phyloP scores from a whole-genome alignment of 345 rosid species.

The Pugionium dolabratum region DNA sequence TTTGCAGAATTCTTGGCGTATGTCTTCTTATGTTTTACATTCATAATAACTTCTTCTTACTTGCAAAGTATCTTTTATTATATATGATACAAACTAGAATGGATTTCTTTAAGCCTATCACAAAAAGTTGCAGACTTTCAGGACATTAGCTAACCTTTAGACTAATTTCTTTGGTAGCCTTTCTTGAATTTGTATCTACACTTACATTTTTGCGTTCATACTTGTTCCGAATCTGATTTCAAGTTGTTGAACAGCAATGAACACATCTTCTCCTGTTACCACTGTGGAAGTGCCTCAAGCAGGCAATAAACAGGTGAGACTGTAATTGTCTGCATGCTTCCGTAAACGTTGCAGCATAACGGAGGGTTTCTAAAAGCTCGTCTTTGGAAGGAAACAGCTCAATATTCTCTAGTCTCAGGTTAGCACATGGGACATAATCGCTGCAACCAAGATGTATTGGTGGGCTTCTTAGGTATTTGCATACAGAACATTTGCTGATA shows the following conservation, averaged over 20 bases:
- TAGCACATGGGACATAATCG: slow-evolving; percentile 76
- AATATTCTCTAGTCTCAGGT: too few species aligned
- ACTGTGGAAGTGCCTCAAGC: slow-evolving; percentile 45
- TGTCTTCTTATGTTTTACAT: not conserved
- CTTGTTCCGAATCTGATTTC: not conserved
- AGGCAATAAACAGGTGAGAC: slow-evolving; percentile 49
- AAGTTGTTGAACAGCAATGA: slow-evolving; percentile 23
- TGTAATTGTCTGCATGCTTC: too few species aligned
- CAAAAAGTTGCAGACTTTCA: slow-evolving; percentile 8
- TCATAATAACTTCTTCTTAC: not conserved
- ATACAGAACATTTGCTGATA: slow-evolving; percentile 57
- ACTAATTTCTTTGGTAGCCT: slow-evolving; percentile 6
- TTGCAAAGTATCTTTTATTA: slow-evolving; percentile 15
- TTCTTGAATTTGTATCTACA: slow-evolving; percentile 15
- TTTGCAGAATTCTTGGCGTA: not conserved
- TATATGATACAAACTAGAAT: slow-evolving; percentile 21
- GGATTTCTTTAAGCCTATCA: slow-evolving; percentile 9
- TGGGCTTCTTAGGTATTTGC: slow-evolving; percentile 62
- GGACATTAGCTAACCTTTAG: slow-evolving; percentile 1
- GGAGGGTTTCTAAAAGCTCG: slow-evolving; percentile 43
- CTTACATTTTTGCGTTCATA: slow-evolving; percentile 14
- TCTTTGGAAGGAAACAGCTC: slow-evolving; percentile 70
- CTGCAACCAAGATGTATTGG: slow-evolving; percentile 78
- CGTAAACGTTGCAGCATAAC: slow-evolving; percentile 58
- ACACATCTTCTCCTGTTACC: slow-evolving; percentile 24